Percentiles rank a stretch among this genome's conserved stretches.
phyloP scores from a whole-genome alignment of 768 basidiomycete species.

The Leccinum longicurvipes region DNA sequence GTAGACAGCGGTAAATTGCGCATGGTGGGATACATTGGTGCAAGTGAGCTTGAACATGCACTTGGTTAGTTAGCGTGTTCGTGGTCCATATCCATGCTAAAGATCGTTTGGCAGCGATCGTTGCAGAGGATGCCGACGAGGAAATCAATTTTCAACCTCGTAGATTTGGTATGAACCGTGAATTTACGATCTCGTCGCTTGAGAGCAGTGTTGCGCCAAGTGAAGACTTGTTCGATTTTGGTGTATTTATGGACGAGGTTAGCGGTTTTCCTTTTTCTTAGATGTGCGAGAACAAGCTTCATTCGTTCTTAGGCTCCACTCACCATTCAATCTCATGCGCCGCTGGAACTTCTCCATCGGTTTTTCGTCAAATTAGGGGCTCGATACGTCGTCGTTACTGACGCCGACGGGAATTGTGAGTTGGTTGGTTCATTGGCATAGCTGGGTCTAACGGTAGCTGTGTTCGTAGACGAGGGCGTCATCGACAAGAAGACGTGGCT shows the following conservation, averaged over 20 bases:
- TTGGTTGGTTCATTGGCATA: slow-evolving; percentile 2
- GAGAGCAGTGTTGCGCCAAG: slow-evolving; percentile 31
- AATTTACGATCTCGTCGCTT: slow-evolving; percentile 53
- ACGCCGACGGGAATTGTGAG: slow-evolving; percentile 80
- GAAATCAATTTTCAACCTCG: slow-evolving; percentile 61
- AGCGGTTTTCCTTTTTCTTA: slow-evolving; percentile 2
- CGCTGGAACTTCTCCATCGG: slow-evolving; percentile 89
- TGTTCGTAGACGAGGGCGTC: slow-evolving; percentile 70
- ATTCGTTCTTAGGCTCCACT: slow-evolving; percentile 67
- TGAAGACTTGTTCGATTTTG: slow-evolving; percentile 73
- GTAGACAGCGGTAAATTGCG: slow-evolving; percentile 44
- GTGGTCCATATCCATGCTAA: background rate
- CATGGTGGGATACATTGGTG: slow-evolving; percentile 87
- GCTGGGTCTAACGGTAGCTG: background rate
- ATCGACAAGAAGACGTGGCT: slow-evolving; percentile 97
- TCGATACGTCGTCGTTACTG: slow-evolving; percentile 81
- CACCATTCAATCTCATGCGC: slow-evolving; percentile 77
- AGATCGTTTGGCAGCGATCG: slow-evolving; percentile 48
- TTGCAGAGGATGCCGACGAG: slow-evolving; percentile 70
- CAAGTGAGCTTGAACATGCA: slow-evolving; percentile 92
- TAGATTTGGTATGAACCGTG: slow-evolving; percentile 36
- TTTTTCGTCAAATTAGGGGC: slow-evolving; percentile 94
- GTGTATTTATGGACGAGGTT: slow-evolving; percentile 88
- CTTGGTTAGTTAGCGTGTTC: slow-evolving; percentile 51
- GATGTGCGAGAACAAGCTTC: background rate